Percentiles rank a stretch among this genome's conserved stretches.
Conservation (phyloP, 352 stramenopile genomes). For the Phytopythium vexans region DNA sequence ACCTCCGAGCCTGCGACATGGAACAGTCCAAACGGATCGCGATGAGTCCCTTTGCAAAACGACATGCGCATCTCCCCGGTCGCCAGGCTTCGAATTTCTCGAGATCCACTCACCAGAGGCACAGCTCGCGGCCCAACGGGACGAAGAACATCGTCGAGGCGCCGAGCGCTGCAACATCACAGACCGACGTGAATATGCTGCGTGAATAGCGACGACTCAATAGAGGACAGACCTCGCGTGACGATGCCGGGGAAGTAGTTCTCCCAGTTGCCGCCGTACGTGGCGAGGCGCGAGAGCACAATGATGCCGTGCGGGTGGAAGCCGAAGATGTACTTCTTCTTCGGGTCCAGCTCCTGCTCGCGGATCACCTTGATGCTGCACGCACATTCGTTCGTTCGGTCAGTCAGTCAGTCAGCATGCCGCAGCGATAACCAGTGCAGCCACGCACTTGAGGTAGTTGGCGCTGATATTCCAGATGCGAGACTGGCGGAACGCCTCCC, state of each 20-base stretch:
- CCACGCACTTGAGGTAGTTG: conserved; percentile 40
- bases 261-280: conserved; percentile 67
- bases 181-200: not conserved
- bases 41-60: too few species aligned
- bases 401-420: not conserved
- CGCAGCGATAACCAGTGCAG: not conserved
- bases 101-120: conserved; percentile 35
- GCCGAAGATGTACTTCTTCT: conserved; percentile 73
- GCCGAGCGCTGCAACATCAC: conserved; percentile 31
- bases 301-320: conserved; percentile 79
- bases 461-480: conserved; percentile 48
- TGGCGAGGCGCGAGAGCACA: conserved; percentile 64
- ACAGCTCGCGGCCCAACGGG: conserved; percentile 58
- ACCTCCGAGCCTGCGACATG: conserved; percentile 35
- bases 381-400: not conserved
- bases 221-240: conserved; percentile 32
- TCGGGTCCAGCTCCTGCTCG: conserved; percentile 53
- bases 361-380: conserved; percentile 56
- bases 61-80: not conserved
- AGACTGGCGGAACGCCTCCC: conserved; percentile 41
- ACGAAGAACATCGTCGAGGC: conserved; percentile 75
- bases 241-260: conserved; percentile 60
- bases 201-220: not conserved
- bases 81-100: conserved; percentile 1
- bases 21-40: not conserved